Conservation (phyloP, 2,329 filamentous ascomycete species). For the Lachnellula cervina region DNA sequence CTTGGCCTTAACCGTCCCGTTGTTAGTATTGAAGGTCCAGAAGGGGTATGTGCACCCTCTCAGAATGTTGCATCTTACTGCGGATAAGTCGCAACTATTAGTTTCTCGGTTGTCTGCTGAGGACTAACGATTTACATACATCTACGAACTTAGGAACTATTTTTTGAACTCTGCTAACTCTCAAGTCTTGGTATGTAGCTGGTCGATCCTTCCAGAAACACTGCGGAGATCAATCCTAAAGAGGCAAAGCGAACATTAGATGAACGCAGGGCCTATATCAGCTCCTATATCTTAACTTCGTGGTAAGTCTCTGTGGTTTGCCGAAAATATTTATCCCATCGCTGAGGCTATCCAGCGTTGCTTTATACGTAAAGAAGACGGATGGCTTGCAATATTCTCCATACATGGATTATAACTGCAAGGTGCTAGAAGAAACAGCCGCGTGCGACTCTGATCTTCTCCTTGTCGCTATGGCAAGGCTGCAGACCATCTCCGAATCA, state of each 20-base stretch:
- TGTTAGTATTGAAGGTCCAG: conserved; percentile 11
- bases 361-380: conserved; percentile 14
- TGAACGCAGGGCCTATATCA: conserved; percentile 19
- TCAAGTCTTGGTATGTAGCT: background rate
- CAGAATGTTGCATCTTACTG: too few relatives aligned
- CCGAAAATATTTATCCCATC: background rate
- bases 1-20: conserved; percentile 17
- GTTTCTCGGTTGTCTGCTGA: too few relatives aligned
- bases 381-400: conserved; percentile 16
- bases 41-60: background rate
- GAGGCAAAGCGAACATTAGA: conserved; percentile 14
- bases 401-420: conserved; percentile 19
- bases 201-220: background rate
- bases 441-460: conserved; percentile 17
- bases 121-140: too few relatives aligned
- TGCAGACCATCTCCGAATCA: conserved; percentile 15
- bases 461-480: conserved; percentile 15
- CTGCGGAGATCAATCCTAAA: conserved; percentile 4
- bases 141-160: too few relatives aligned
- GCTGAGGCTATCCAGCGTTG: conserved; percentile 3
- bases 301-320: conserved; percentile 8
- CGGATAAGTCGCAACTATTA: too few relatives aligned
- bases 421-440: conserved; percentile 9
- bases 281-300: conserved; percentile 16
- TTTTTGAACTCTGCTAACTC: too few relatives aligned